Base-by-base conservation (phyloP, 2,329 filamentous ascomycete species). In the Fusarium sp. region DNA sequence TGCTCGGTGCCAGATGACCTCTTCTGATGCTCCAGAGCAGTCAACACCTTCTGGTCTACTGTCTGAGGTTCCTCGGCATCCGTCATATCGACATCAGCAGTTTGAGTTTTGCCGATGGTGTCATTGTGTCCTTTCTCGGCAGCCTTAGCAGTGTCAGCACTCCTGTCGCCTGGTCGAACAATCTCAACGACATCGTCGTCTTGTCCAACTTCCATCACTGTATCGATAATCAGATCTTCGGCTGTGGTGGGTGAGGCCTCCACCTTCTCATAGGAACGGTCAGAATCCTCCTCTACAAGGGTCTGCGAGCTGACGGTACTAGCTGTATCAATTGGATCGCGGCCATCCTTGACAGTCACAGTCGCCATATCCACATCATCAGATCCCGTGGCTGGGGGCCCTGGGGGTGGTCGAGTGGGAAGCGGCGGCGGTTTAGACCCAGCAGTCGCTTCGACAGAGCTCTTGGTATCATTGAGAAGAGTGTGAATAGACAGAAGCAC, bases 1-100 rank as follows among this genome's bases (percentile, higher is more conserved):
- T 99, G 96, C 34, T 93, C 84, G 1, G 86, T 88, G 4, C 86
- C 86, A 11, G 83, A 84, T 33, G 80, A 81, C 74, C 82, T 68
- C 56, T 82, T 82, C 75, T 81, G 82, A 73, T 80, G 82, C 72
- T 83, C 84, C 26, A 83, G 81, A 7, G 80, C 84, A 57, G 75
- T 81, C 45, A 78, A 79, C 11, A 87, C 82, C 54, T 82, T 82
- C 49, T 84, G 76, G 22, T 87, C 83, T 14, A 87, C 72, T 5
- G 81, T 81, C 50, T 78, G 75, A 14, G 71, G 50, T 45, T 79
- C 77, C n/a, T 74, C 76, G 5, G 53, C 69, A 43, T 79, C 75
- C 13, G 72, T 57, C 77, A 80, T 79, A 7, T 72, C 67, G 5
- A 75, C 65, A 75, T 78, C 67, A 17, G 28, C 26, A 40, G 52